These are phyloP conservation scores for Trichoderma gamsii DNA, from an alignment of 495 filamentous ascomycete genomes.

Conservation along the genomic window DNA sequence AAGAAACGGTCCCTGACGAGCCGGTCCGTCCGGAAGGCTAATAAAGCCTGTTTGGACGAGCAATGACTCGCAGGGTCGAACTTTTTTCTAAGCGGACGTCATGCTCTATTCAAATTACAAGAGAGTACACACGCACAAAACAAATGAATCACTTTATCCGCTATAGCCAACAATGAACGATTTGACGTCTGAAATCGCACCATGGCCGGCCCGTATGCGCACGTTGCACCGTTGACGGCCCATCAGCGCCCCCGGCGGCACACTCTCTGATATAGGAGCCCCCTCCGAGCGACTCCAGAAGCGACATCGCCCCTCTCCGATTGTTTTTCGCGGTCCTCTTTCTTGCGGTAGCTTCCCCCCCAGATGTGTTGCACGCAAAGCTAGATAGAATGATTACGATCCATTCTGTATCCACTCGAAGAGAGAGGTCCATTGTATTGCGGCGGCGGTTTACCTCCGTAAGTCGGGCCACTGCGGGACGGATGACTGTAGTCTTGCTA, in stretches of 20 bases:
- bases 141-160: neutral
- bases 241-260: neutral
- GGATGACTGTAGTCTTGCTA: neutral
- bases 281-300: neutral
- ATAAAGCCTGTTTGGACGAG: neutral
- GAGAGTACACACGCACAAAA: neutral
- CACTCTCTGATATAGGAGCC: neutral
- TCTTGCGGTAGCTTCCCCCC: neutral
- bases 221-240: neutral
- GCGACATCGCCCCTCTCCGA: neutral
- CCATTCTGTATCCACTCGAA: neutral
- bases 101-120: neutral
- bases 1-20: neutral
- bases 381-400: neutral
- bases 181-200: neutral
- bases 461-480: neutral
- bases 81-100: neutral
- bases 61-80: neutral
- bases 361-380: neutral
- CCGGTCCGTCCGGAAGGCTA: slow-evolving; percentile 12
- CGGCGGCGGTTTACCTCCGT: neutral
- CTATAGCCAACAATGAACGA: neutral
- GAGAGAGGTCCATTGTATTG: neutral
- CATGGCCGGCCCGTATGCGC: neutral
- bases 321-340: neutral